These are phyloP conservation scores for Capsicum baccatum DNA, from an alignment of 257 asterid species.

Conservation along the genomic window DNA sequence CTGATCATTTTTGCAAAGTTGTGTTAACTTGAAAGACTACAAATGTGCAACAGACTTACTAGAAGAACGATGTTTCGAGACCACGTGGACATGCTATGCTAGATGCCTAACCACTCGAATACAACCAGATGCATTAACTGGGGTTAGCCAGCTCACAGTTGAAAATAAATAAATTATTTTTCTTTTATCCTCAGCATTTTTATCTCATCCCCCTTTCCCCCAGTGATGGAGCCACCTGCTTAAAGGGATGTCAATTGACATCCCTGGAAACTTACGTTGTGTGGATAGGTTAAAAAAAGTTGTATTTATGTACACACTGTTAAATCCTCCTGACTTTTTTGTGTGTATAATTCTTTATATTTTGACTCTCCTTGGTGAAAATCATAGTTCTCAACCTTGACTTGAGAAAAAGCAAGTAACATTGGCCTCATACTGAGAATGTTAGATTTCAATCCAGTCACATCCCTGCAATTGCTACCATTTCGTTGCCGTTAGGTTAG, in stretches of 20 bases:
- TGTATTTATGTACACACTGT: not conserved
- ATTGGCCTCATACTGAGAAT: no score
- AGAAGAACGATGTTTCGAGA: not conserved
- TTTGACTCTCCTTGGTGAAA: not conserved
- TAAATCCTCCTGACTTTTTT: not conserved
- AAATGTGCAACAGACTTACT: not conserved
- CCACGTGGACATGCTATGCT: not conserved
- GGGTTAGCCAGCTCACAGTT: slow-evolving; percentile 13
- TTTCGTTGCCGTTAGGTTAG: no score
- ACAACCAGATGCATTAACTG: not conserved
- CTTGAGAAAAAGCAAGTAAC: no score
- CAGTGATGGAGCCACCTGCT: not conserved
- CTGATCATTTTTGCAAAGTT: not conserved
- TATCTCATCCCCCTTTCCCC: not conserved
- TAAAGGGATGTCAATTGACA: not conserved
- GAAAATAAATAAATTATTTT: not conserved
- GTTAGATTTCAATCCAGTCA: no score
- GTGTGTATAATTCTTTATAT: not conserved
- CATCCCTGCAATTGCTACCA: no score
- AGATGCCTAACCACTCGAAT: slow-evolving; percentile 10
- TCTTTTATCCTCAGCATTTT: not conserved
- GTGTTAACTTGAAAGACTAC: slow-evolving; percentile 4
- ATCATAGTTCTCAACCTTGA: not conserved
- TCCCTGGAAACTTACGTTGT: not conserved
- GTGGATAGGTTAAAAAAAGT: not conserved